Evolutionary conservation across 345 rosid genomes (phyloP).

Genomic region (Acer yangbiense): DNA sequence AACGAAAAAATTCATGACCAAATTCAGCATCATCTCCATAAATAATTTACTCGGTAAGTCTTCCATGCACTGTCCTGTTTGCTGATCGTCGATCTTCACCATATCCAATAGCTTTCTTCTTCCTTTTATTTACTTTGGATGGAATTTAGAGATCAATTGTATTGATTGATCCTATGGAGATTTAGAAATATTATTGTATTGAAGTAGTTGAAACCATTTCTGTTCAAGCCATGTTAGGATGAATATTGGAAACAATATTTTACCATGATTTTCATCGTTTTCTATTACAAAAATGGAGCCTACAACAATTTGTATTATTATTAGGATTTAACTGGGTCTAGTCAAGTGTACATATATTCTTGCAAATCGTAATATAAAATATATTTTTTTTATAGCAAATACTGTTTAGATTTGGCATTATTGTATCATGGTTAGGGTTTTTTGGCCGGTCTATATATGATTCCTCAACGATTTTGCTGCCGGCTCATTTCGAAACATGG

Average conservation of each 20-base stretch:
- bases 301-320: not conserved
- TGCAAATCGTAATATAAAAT: not conserved
- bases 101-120: not conserved
- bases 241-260: not conserved
- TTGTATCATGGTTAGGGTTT: conserved; percentile 24
- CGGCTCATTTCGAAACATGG: not conserved
- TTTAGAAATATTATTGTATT: not conserved
- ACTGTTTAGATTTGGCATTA: not conserved
- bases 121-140: not conserved
- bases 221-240: too few species aligned
- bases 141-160: not conserved
- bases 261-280: not conserved
- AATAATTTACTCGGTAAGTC: too few species aligned
- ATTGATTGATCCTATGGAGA: not conserved
- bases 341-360: not conserved
- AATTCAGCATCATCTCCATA: not conserved
- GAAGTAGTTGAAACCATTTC: not conserved
- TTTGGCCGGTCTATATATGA: not conserved
- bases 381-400: too few species aligned
- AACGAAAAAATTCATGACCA: not conserved
- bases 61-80: too few species aligned
- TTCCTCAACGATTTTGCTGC: not conserved
- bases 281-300: not conserved
- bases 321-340: not conserved
- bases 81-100: too few species aligned